Percentiles rank a stretch among this genome's conserved stretches.
phyloP scores from a whole-genome alignment of 108 stramenopile species.

The Fistulifera pelliculosa region DNA sequence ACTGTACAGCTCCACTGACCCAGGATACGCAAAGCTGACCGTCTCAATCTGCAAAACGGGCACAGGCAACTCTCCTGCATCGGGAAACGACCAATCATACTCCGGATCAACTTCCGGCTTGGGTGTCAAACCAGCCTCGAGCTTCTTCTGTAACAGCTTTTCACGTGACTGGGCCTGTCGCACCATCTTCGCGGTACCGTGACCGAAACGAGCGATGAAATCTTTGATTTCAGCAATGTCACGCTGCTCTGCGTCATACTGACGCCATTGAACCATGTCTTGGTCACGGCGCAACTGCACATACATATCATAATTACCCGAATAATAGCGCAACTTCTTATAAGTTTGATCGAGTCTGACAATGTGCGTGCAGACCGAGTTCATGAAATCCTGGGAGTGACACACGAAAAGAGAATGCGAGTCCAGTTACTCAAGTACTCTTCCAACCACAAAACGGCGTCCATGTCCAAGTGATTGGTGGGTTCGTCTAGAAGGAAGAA shows the following conservation, averaged over 20 bases:
- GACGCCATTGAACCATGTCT: conserved; percentile 92
- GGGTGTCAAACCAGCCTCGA: conserved; percentile 80
- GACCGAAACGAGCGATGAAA: conserved; percentile 94
- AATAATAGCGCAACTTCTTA: conserved; percentile 89
- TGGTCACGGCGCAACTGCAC: conserved; percentile 87
- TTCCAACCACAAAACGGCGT: conserved; percentile 98
- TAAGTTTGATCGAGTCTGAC: conserved; percentile 87
- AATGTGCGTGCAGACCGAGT: conserved; percentile 95
- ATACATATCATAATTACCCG: conserved; percentile 96
- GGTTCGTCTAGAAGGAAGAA: conserved; percentile 46
- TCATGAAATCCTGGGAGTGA: conserved; percentile 98
- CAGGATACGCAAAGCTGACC: conserved; percentile 73
- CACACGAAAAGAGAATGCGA: conserved; percentile 90
- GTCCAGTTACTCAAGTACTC: conserved; percentile 90
- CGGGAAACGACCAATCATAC: conserved; percentile 72
- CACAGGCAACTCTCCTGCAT: conserved; percentile 82
- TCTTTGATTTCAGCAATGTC: conserved; percentile 94
- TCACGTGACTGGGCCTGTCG: conserved; percentile 89
- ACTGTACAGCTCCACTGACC: conserved; percentile 56
- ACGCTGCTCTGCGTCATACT: conserved; percentile 95
- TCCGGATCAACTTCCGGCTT: conserved; percentile 72
- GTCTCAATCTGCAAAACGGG: conserved; percentile 78
- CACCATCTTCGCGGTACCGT: conserved; percentile 93
- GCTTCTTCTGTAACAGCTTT: conserved; percentile 83
- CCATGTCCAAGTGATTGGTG: conserved; percentile 87